Percentiles rank a stretch among this genome's conserved stretches.
Conservation (phyloP, 78 protist species). For the Dictyostelium firmibasis region DNA sequence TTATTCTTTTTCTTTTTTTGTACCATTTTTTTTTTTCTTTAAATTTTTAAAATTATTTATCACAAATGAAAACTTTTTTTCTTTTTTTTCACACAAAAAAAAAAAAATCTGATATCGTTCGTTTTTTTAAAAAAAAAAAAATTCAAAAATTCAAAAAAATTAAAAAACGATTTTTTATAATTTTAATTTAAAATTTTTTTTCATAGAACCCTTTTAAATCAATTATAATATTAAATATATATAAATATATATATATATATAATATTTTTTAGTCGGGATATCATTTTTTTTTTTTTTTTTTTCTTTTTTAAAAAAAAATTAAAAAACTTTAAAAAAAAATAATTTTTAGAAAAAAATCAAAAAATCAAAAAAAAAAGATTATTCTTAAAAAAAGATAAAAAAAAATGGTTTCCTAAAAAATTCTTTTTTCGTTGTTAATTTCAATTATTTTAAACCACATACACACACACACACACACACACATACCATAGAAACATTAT, state of each 20-base stretch:
- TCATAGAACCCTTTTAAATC: too few species aligned
- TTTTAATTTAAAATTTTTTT: too few species aligned
- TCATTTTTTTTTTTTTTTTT: not conserved
- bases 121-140: not conserved
- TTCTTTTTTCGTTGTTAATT: not conserved
- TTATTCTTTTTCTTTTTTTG: not conserved
- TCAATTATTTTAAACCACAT: not conserved
- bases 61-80: not conserved
- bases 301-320: not conserved
- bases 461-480: too few species aligned
- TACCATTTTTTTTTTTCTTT: not conserved
- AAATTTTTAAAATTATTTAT: not conserved
- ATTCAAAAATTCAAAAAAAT: not conserved
- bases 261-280: too few species aligned
- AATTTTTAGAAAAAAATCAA: not conserved
- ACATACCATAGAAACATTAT: too few species aligned
- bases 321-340: not conserved
- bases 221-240: too few species aligned
- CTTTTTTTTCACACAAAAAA: not conserved
- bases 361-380: not conserved
- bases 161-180: too few species aligned
- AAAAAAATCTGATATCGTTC: not conserved
- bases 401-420: not conserved
- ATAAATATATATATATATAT: too few species aligned
- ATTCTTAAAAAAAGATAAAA: not conserved